phyloP scores from a whole-genome alignment of 2,329 filamentous ascomycete genomes.

The Hirsutella thompsonii region DNA sequence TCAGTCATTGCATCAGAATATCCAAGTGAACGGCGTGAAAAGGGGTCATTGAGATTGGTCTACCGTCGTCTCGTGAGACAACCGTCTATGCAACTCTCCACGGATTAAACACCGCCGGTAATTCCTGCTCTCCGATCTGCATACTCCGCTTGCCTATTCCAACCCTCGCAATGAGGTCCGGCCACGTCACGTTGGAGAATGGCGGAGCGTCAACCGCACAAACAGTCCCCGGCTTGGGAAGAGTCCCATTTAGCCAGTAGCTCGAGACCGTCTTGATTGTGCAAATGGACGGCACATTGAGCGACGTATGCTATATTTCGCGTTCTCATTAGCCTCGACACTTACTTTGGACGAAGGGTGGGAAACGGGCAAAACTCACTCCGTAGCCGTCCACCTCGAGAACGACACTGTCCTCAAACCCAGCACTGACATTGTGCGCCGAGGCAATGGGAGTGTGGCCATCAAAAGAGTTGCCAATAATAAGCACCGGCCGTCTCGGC shows the following conservation, averaged over 20 bases:
- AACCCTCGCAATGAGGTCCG: neutral
- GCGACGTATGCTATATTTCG: conserved; percentile 10
- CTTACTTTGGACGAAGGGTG: neutral
- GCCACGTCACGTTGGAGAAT: conserved; percentile 3
- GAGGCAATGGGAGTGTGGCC: conserved; percentile 23
- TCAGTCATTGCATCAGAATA: too few relatives aligned
- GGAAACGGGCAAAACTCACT: conserved; percentile 12
- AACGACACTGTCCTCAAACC: conserved; percentile 23
- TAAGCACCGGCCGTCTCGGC: conserved; percentile 19
- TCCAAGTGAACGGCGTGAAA: too few relatives aligned
- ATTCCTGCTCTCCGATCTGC: neutral
- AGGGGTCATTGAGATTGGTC: too few relatives aligned
- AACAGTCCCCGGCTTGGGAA: conserved; percentile 17
- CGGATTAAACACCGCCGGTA: neutral
- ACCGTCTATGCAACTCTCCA: neutral
- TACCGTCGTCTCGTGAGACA: too few relatives aligned
- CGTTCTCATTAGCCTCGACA: neutral
- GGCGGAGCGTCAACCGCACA: conserved; percentile 13
- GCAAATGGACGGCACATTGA: conserved; percentile 17
- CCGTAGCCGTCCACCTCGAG: conserved; percentile 22
- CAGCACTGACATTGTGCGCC: conserved; percentile 21
- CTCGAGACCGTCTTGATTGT: conserved; percentile 11
- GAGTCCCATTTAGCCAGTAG: conserved; percentile 20
- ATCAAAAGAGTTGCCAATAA: conserved; percentile 25
- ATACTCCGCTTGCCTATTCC: neutral